Evolutionary conservation across 2,329 filamentous ascomycete genomes (phyloP).

Genomic region (Fusarium nurragi): DNA sequence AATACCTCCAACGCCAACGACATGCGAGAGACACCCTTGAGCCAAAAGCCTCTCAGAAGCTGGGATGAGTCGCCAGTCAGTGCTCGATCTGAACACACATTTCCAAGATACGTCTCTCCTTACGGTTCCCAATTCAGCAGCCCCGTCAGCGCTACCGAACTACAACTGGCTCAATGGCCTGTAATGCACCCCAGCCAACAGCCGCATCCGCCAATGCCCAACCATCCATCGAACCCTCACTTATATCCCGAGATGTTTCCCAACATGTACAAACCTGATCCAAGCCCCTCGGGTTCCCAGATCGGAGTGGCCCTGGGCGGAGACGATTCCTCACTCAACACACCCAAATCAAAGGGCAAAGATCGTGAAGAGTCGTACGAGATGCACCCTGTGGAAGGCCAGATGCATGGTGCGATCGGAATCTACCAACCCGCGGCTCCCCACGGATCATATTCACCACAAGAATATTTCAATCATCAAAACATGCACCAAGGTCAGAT

Average conservation of each 20-base stretch:
- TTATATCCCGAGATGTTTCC: conserved; percentile 6
- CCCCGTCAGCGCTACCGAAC: conserved; percentile 60
- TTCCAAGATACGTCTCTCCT: conserved; percentile 65
- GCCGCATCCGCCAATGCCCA: neutral
- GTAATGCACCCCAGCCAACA: conserved; percentile 23
- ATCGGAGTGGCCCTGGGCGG: conserved; percentile 23
- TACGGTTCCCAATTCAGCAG: conserved; percentile 69
- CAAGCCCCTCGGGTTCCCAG: conserved; percentile 6
- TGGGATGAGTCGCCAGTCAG: conserved; percentile 66
- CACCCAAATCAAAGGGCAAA: conserved; percentile 23
- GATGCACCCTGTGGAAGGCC: conserved; percentile 56
- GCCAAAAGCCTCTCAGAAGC: conserved; percentile 60
- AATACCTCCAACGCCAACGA: conserved; percentile 43
- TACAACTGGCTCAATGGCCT: conserved; percentile 33
- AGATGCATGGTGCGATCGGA: conserved; percentile 38
- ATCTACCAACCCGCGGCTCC: conserved; percentile 9
- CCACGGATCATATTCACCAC: neutral
- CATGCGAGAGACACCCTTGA: conserved; percentile 58
- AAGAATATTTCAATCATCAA: neutral
- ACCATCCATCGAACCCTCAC: neutral
- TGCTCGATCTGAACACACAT: conserved; percentile 52
- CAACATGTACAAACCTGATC: conserved; percentile 7
- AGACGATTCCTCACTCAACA: conserved; percentile 23
- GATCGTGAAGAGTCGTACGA: conserved; percentile 58
- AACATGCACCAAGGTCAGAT: neutral